Percentiles rank a stretch among this genome's conserved stretches.
Conservation (phyloP, 2,329 filamentous ascomycete species). For the Alternaria metachromatica region DNA sequence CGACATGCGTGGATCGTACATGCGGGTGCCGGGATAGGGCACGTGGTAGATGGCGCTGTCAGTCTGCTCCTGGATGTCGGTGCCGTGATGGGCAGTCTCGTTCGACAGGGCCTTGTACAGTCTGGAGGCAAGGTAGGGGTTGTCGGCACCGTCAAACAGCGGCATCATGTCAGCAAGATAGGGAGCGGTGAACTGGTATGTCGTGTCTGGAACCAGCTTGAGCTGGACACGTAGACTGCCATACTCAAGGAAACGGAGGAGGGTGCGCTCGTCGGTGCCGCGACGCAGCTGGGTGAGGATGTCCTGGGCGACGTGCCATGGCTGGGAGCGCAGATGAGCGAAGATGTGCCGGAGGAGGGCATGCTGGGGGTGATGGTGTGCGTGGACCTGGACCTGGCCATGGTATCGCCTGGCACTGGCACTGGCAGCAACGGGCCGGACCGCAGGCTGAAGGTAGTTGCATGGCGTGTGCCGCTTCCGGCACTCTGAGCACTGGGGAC, state of each 20-base stretch:
- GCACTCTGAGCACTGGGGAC: constrained; percentile 4
- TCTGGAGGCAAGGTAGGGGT: not conserved
- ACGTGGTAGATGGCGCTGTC: not conserved
- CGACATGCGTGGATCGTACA: constrained; percentile 9
- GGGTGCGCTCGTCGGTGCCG: not conserved
- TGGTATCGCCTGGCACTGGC: constrained; percentile 1
- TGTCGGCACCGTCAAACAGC: not conserved
- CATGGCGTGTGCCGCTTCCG: not conserved
- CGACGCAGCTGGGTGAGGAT: not conserved
- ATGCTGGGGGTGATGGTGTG: not conserved
- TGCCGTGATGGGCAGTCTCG: not conserved
- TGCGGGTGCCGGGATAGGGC: constrained; percentile 2
- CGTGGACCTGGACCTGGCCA: not conserved
- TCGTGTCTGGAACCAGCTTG: not conserved
- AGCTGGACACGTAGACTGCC: constrained; percentile 7
- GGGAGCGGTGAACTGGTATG: constrained; percentile 1
- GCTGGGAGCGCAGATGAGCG: constrained; percentile 5
- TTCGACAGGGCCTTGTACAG: not conserved
- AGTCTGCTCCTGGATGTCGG: not conserved
- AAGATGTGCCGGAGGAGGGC: constrained; percentile 1
- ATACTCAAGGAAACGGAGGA: constrained; percentile 2
- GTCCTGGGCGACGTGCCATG: not conserved
- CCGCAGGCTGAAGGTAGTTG: not conserved
- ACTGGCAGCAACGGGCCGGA: not conserved
- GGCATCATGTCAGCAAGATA: constrained; percentile 2